Evolutionary conservation across 176 grass and related monocot genomes (phyloP), one percentile per base, ranked within the genome.

Genomic region (Oryza longistaminata): DNA sequence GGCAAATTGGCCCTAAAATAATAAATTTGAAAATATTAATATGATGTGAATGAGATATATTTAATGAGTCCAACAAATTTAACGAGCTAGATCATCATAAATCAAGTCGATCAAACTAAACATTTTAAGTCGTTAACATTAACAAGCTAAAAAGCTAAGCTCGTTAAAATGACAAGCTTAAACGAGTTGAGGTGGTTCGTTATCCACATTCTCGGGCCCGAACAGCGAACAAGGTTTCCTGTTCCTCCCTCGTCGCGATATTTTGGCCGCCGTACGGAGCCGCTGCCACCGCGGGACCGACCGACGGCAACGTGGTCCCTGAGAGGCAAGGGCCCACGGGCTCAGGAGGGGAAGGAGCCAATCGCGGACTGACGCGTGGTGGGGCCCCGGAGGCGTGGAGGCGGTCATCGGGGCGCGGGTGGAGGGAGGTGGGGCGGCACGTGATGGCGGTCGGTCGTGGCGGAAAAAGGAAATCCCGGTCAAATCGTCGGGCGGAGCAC

Each of bases 401-500:
- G 69, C 5, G 66, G 34, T 19, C 70, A 62, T 87, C 50, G 81
- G 75, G 71, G 71, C 34, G 75, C 64, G 80, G 22, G 80, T 68
- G 62, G 8, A 1, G 88, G 75, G 80, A 87, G 50, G 84, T 74
- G 84, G 84, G 75, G 80, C 75, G 64, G 84, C 85, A 90, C 85
- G 85, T 90, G 89, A 90, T 55, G 70, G 8, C 81, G 89, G 84
- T 90, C 76, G 75, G 89, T 53, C 85, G 33, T 52, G 66, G 42
- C 1, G 12, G 74, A 13, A 64, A 64, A 27, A 48, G 74, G 17
- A 65, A 81, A 85, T 40, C 48, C 64, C 66, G 58, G 82, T 91
- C 90, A 91, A 91, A 82, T 85, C 86, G 76, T 91, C 78, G 90
- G 90, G 85, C 64, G 53, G 77, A 72, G 89, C 89, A 85, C 85